phyloP scores from a whole-genome alignment of 2,329 filamentous ascomycete species.

The Fusarium pseudonygamai region DNA sequence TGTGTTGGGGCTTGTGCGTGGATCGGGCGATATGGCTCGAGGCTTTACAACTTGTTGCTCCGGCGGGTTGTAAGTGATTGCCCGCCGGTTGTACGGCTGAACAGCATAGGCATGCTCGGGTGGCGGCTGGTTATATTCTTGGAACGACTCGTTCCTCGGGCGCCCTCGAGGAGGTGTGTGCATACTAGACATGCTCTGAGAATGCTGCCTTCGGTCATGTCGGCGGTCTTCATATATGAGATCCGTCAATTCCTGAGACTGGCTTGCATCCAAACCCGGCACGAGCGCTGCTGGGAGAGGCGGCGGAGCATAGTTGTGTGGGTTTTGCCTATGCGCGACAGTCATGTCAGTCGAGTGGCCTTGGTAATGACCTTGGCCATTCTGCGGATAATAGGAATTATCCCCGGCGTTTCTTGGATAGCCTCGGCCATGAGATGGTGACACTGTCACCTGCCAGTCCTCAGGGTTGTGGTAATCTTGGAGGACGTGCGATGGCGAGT shows the following conservation, averaged over 20 bases:
- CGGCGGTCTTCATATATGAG: slow-evolving; percentile 66
- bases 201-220: slow-evolving; percentile 57
- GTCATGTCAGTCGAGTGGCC: slow-evolving; percentile 51
- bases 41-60: slow-evolving; percentile 40
- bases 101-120: slow-evolving; percentile 47
- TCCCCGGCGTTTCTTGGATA: slow-evolving; percentile 48
- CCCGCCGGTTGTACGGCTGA: slow-evolving; percentile 56
- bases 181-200: slow-evolving; percentile 51
- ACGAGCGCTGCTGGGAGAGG: slow-evolving; percentile 66
- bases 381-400: slow-evolving; percentile 44
- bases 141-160: slow-evolving; percentile 36
- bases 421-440: slow-evolving; percentile 48
- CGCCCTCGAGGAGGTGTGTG: slow-evolving; percentile 56
- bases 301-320: slow-evolving; percentile 54
- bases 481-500: slow-evolving; percentile 35
- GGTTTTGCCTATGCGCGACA: slow-evolving; percentile 44
- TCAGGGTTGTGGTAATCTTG: slow-evolving; percentile 36
- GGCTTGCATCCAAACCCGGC: slow-evolving; percentile 66
- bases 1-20: slow-evolving; percentile 50
- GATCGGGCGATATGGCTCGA: slow-evolving; percentile 52
- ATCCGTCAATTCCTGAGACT: slow-evolving; percentile 66
- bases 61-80: slow-evolving; percentile 51
- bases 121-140: slow-evolving; percentile 39
- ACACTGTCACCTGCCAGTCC: slow-evolving; percentile 43
- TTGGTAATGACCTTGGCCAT: slow-evolving; percentile 46